Evolutionary conservation across 805 yeast genomes (phyloP), one percentile per base, ranked within the genome.

Genomic region (Teunomyces pallodes): DNA sequence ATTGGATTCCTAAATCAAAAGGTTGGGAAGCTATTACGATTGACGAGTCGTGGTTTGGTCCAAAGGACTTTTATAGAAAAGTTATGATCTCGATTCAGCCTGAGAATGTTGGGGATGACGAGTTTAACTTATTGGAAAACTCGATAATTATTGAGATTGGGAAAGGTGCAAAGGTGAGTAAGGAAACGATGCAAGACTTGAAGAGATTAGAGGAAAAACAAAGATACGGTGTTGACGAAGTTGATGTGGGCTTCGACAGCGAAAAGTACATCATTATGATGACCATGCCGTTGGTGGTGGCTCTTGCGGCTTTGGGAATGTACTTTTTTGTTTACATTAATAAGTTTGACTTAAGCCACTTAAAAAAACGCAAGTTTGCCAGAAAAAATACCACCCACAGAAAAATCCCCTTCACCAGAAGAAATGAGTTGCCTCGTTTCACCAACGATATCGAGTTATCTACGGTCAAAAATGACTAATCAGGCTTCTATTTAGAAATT

Each of bases 11-110:
- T 5, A 80, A 78, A 51, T 70, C 70, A 17, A 77, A 79, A 49
- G 97, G 96, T 10, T 77, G 72, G 55, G 80, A 68, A 54, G 83
- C 92, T 3, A 61, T 90, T 36, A 80, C 80, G 33, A 68, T 88
- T 36, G 63, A 76, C 32, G 81, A 79, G 47, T 81, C 75, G 9
- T 89, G 95, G 91, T 68, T 89, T 29, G 61, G 62, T 6, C 53
- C 57, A 10, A 72, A 72, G 33, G 84, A 77, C 3, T 64, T 69
- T 54, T 79, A 74, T 55, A 80, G 79, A 57, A 76, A 77, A 51
- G 83, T 87, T 9, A 71, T 84, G 43, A 67, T 90, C 36, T 74
- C 91, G 2, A 76, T 90, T 42, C 96, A 90, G 65, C 92, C 95
- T 1, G 85, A 82, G 46, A 72, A 71, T 40, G 73, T 84, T 14